Percentiles rank a stretch among this genome's conserved stretches.
These are phyloP conservation scores for Phytophthora syringae DNA, from an alignment of 352 stramenopile genomes.

Conservation along the genomic window DNA sequence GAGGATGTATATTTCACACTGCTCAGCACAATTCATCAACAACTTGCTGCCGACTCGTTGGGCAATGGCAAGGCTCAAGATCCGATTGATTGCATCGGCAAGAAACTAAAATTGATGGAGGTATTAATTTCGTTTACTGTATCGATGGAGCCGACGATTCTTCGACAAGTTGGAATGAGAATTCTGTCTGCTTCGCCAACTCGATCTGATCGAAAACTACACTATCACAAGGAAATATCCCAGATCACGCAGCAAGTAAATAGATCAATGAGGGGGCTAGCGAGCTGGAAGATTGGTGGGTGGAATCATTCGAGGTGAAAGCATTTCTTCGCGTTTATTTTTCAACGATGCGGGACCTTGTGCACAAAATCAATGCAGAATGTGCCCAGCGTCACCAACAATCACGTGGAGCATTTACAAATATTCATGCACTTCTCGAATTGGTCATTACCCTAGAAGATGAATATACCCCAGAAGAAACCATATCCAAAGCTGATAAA, in stretches of 20 bases:
- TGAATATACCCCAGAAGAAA: not conserved
- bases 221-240: constrained; percentile 29
- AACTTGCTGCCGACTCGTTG: constrained; percentile 15
- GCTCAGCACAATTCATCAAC: constrained; percentile 41
- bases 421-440: constrained; percentile 4
- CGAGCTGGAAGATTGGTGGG: constrained; percentile 23
- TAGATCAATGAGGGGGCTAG: not conserved
- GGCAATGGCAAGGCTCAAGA: constrained; percentile 4
- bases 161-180: constrained; percentile 23
- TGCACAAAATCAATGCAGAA: constrained; percentile 3
- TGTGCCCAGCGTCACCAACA: not conserved
- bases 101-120: constrained; percentile 35
- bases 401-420: not conserved
- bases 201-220: constrained; percentile 10
- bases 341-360: not conserved
- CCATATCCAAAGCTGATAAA: not conserved
- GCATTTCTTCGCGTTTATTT: constrained; percentile 30
- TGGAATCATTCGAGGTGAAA: constrained; percentile 6
- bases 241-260: constrained; percentile 2
- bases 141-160: constrained; percentile 19
- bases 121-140: constrained; percentile 33
- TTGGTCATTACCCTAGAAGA: constrained; percentile 22
- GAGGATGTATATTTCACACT: constrained; percentile 42
- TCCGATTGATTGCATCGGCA: constrained; percentile 29
- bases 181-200: constrained; percentile 29